Conservation (phyloP, 176 grass and related monocot genomes). For the Oropetium thomaeum region DNA sequence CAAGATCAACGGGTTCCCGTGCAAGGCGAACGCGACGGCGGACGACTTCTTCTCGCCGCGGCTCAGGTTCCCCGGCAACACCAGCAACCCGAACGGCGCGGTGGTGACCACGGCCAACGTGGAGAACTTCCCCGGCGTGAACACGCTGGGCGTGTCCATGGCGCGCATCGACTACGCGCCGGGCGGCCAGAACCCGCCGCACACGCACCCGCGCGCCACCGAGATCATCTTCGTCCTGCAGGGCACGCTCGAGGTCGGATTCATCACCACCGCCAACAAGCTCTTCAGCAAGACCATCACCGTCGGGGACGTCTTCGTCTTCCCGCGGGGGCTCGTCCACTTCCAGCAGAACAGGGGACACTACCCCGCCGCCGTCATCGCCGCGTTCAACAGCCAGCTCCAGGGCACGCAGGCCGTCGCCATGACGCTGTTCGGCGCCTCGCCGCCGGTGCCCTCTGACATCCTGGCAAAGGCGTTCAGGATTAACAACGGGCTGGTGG, state of each 20-base stretch:
- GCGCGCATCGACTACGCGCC: conserved; percentile 71
- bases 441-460: conserved; percentile 37
- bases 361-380: conserved; percentile 44
- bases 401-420: conserved; percentile 62
- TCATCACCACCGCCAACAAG: conserved; percentile 68
- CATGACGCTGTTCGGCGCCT: conserved; percentile 47
- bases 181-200: conserved; percentile 57
- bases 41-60: conserved; percentile 69
- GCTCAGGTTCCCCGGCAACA: conserved; percentile 47
- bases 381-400: no score
- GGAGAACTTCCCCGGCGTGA: conserved; percentile 50
- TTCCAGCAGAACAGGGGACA: conserved; percentile 67
- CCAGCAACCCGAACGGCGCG: conserved; percentile 46
- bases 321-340: conserved; percentile 65
- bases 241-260: conserved; percentile 73
- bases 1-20: conserved; percentile 69
- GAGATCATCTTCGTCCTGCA: conserved; percentile 51
- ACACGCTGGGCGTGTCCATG: conserved; percentile 77
- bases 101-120: conserved; percentile 51
- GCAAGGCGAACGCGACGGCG: conserved; percentile 57
- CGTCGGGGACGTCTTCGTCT: conserved; percentile 61
- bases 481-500: conserved; percentile 20
- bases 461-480: conserved; percentile 71
- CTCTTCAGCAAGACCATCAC: conserved; percentile 54
- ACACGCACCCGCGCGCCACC: conserved; percentile 56